A percentile compares a stretch with the other conserved stretches of the same genome.
Conservation (phyloP, 345 rosid species). For the Psidium friedrichsthalianum region DNA sequence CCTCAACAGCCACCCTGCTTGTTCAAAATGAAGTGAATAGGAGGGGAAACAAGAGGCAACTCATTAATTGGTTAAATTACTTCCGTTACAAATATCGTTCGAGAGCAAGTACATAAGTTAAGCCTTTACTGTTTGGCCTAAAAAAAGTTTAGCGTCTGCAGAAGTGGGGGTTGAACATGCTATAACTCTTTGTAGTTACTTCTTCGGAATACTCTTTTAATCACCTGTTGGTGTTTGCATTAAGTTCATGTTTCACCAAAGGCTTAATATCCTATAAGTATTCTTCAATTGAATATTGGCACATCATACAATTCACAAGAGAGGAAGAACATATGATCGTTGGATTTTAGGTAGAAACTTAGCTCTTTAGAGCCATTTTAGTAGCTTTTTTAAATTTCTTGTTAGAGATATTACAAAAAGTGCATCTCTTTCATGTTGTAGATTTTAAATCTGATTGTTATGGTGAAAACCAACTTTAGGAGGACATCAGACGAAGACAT, state of each 20-base stretch:
- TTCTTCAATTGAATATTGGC: not conserved
- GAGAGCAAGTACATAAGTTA: not conserved
- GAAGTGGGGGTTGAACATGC: not conserved
- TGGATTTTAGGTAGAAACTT: not conserved
- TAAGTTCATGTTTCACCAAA: not conserved
- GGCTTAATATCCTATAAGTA: not conserved
- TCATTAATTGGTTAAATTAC: not conserved
- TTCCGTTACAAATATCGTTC: not conserved
- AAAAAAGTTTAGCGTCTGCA: not conserved
- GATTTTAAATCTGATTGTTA: not conserved
- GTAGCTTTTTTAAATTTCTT: not conserved
- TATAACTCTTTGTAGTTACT: not conserved
- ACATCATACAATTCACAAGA: not conserved
- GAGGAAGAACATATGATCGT: not conserved
- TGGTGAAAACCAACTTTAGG: slow-evolving; percentile 3
- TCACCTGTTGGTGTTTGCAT: not conserved
- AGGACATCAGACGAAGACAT: slow-evolving; percentile 50
- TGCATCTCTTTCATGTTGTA: not conserved
- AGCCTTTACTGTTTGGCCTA: not conserved
- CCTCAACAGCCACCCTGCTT: not conserved
- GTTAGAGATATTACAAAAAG: not conserved
- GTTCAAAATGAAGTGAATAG: not conserved
- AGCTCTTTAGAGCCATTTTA: not conserved
- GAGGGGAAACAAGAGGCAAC: not conserved
- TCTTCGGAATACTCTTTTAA: not conserved